Evolutionary conservation across 1,284 basidiomycete species (phyloP).

Genomic region (Ceratobasidium theobromae): DNA sequence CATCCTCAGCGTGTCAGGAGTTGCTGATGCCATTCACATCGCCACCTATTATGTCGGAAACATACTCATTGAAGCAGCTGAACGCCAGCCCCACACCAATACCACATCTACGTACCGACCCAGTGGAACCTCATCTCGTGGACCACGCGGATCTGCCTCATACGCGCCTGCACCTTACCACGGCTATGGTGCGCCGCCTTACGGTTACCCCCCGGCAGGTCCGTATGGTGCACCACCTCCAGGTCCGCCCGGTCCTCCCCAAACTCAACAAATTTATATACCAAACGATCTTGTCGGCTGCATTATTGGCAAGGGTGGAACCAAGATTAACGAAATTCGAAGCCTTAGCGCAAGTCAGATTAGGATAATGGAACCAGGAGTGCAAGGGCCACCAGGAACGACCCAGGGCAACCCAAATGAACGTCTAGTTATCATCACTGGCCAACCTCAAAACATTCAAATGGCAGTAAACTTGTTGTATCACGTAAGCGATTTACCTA

Average conservation of each 20-base stretch:
- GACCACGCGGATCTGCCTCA: constrained; percentile 41
- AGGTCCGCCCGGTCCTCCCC: constrained; percentile 60
- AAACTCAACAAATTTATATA: constrained; percentile 98
- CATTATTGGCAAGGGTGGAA: constrained; percentile 98
- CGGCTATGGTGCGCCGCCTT: constrained; percentile 31
- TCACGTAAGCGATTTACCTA: constrained; percentile 22
- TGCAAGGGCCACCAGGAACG: constrained; percentile 51
- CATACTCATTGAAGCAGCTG: constrained; percentile 92
- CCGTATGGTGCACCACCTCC: constrained; percentile 36
- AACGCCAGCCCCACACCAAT: constrained; percentile 55
- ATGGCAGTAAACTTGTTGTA: constrained; percentile 88
- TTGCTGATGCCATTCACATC: constrained; percentile 99
- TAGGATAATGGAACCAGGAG: constrained; percentile 98
- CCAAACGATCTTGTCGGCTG: constrained; percentile 97
- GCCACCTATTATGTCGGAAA: constrained; percentile 99
- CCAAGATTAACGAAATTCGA: constrained; percentile 99
- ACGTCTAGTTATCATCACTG: constrained; percentile 90
- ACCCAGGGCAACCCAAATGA: constrained; percentile 77
- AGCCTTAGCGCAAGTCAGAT: constrained; percentile 93
- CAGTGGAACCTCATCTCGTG: constrained; percentile 26
- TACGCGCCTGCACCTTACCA: constrained; percentile 57
- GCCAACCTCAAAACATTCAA: constrained; percentile 91
- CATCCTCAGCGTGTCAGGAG: constrained; percentile 94
- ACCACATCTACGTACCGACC: constrained; percentile 46
- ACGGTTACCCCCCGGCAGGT: constrained; percentile 41